Percentiles rank a stretch among this genome's conserved stretches.
phyloP scores from a whole-genome alignment of 768 basidiomycete species.

The Peribolospora baueri region DNA sequence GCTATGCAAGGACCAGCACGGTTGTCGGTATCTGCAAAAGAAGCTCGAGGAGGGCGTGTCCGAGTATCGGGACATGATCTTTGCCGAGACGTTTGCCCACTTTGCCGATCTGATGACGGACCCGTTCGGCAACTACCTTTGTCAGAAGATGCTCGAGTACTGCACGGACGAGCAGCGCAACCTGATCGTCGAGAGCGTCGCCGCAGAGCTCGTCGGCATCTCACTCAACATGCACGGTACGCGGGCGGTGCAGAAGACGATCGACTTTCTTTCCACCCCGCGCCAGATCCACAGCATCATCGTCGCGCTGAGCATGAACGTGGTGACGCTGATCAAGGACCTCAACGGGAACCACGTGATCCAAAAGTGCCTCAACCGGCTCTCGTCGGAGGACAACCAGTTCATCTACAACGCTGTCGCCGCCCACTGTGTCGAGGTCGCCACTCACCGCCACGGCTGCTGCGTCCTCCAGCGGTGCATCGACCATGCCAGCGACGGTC shows the following conservation, averaged over 20 bases:
- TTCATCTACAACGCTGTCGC: slow-evolving; percentile 99
- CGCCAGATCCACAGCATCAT: slow-evolving; percentile 95
- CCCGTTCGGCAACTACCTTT: slow-evolving; percentile 97
- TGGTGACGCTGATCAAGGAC: slow-evolving; percentile 94
- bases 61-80: slow-evolving; percentile 97
- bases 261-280: slow-evolving; percentile 87
- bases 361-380: slow-evolving; percentile 95
- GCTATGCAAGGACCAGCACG: slow-evolving; percentile 96
- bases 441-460: slow-evolving; percentile 90
- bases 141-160: slow-evolving; percentile 89
- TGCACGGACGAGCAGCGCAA: slow-evolving; percentile 94
- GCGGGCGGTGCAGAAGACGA: slow-evolving; percentile 98
- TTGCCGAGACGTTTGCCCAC: slow-evolving; percentile 89
- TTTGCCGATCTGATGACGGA: slow-evolving; percentile 98
- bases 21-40: slow-evolving; percentile 94
- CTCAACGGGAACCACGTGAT: slow-evolving; percentile 93
- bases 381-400: slow-evolving; percentile 96
- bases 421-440: slow-evolving; percentile 94
- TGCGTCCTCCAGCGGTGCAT: slow-evolving; percentile 95
- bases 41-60: slow-evolving; percentile 88
- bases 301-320: slow-evolving; percentile 82
- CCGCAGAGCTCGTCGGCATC: slow-evolving; percentile 89
- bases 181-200: slow-evolving; percentile 88
- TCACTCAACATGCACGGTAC: slow-evolving; percentile 99
- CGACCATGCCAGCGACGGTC: slow-evolving; percentile 88